Percentiles rank a stretch among this genome's conserved stretches.
phyloP scores from a whole-genome alignment of 371 early-diverging fungal species.

The Syncephalastrum contaminatum region DNA sequence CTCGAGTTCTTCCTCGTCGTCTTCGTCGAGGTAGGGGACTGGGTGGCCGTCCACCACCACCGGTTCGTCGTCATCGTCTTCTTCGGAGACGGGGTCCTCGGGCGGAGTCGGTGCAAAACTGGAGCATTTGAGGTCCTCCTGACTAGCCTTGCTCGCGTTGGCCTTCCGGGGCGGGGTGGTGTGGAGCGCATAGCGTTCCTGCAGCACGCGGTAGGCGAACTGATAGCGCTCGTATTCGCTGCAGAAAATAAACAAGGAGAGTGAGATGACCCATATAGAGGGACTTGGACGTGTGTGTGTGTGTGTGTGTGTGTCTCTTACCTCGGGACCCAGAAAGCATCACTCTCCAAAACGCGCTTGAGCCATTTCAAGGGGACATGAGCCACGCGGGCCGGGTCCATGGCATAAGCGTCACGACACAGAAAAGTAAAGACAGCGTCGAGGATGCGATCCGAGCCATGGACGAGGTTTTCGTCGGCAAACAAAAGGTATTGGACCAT shows the following conservation, averaged over 20 bases:
- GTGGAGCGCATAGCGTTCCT: conserved; percentile 10
- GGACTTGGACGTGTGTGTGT: neutral
- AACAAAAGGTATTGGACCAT: conserved; percentile 57
- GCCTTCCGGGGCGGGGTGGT: neutral
- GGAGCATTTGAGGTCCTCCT: conserved; percentile 13
- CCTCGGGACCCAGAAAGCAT: conserved; percentile 67
- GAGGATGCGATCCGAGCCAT: conserved; percentile 54
- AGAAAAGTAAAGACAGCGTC: conserved; percentile 59
- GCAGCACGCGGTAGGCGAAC: conserved; percentile 50
- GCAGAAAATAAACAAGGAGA: neutral
- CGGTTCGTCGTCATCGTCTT: neutral
- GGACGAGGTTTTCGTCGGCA: conserved; percentile 53
- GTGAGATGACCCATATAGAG: neutral
- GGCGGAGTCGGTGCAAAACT: conserved; percentile 14
- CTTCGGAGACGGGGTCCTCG: neutral
- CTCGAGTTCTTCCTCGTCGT: conserved; percentile 26
- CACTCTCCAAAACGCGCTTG: conserved; percentile 55
- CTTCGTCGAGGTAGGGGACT: conserved; percentile 1
- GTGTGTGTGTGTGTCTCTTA: conserved; percentile 8
- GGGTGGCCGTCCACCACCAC: neutral
- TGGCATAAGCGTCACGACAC: conserved; percentile 59
- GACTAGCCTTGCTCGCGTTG: neutral
- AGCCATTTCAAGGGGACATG: conserved; percentile 55
- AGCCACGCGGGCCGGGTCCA: conserved; percentile 29
- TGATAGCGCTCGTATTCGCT: conserved; percentile 59